Percentiles rank a stretch among this genome's conserved stretches.
Evolutionary conservation across 2,329 filamentous ascomycete species (phyloP).

Genomic region (Trichophyton equinum): DNA sequence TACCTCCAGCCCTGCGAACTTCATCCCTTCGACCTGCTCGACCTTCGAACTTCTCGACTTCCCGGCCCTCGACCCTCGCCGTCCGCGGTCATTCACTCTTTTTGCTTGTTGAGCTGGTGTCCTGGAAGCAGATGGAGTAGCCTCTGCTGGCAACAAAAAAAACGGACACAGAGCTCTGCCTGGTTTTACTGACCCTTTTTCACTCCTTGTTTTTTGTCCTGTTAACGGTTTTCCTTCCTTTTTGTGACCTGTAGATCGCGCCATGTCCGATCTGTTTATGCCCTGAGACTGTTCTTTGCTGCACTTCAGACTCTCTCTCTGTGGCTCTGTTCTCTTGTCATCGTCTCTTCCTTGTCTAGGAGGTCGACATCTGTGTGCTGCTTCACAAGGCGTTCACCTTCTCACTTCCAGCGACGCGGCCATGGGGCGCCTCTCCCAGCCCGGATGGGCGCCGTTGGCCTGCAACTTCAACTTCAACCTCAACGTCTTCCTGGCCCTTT

Average conservation of each 20-base stretch:
- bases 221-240: background rate
- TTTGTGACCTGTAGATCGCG: background rate
- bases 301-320: background rate
- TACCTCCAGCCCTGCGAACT: background rate
- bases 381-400: too few species aligned
- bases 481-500: background rate
- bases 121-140: background rate
- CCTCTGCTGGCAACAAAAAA: background rate
- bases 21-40: background rate
- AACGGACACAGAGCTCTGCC: background rate
- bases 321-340: background rate
- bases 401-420: background rate
- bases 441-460: slow-evolving; percentile 9
- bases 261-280: background rate
- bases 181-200: background rate
- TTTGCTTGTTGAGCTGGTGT: background rate
- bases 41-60: background rate
- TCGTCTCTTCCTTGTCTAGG: background rate
- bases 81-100: background rate
- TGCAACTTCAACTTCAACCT: background rate
- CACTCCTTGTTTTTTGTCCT: slow-evolving; percentile 17
- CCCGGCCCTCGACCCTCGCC: background rate
- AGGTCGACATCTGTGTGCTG: background rate
- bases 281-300: background rate
- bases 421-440: slow-evolving; percentile 17